Evolutionary conservation across 176 grass and related monocot species (phyloP).

Genomic region (Thinopyrum elongatum): DNA sequence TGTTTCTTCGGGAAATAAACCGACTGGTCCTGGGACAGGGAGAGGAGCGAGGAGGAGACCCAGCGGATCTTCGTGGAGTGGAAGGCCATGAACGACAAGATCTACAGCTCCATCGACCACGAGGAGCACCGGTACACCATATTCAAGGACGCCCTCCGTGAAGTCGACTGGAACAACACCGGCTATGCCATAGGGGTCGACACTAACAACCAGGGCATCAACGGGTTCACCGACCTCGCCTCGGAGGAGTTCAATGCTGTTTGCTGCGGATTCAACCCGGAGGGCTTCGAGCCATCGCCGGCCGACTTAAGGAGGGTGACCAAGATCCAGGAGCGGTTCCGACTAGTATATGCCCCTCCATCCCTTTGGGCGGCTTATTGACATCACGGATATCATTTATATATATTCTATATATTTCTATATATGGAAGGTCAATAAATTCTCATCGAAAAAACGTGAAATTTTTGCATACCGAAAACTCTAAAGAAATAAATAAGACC

Average conservation of each 20-base stretch:
- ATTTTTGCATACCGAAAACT: too few species aligned
- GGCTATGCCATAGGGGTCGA: background rate
- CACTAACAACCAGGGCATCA: background rate
- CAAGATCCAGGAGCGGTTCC: too few species aligned
- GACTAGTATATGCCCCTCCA: too few species aligned
- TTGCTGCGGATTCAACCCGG: background rate
- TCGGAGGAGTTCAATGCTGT: background rate
- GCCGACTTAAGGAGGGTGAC: background rate
- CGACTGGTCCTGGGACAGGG: background rate
- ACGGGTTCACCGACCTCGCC: background rate
- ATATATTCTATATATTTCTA: too few species aligned
- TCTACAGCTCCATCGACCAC: background rate
- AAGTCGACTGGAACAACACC: background rate
- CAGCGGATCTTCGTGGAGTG: background rate
- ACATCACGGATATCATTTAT: too few species aligned
- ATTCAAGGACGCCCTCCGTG: background rate
- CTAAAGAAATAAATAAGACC: too few species aligned
- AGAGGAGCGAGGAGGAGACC: background rate
- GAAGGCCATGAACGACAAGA: background rate
- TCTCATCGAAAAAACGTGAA: too few species aligned
- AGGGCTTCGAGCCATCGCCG: background rate
- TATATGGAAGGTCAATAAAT: too few species aligned
- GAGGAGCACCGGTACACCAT: background rate
- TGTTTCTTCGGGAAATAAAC: background rate
- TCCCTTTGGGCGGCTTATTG: too few species aligned